Conservation (phyloP, 495 filamentous ascomycete species). For the Neurospora sp. region DNA sequence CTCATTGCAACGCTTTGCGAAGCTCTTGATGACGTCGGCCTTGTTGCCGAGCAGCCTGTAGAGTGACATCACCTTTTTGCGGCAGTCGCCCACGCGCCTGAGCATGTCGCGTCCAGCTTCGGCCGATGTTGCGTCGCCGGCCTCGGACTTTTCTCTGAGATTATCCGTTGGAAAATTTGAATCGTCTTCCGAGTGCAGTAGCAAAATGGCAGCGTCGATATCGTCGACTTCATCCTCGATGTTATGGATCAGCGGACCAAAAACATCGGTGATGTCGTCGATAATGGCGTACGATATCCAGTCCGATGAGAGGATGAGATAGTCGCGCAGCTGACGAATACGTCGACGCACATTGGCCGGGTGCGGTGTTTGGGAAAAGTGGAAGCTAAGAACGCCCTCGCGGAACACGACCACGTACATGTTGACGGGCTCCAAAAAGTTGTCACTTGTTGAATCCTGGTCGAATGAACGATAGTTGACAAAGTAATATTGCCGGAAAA, state of each 20-base stretch:
- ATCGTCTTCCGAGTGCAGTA: slow-evolving; percentile 53
- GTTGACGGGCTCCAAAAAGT: slow-evolving; percentile 91
- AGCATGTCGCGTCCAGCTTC: slow-evolving; percentile 74
- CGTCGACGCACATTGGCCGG: slow-evolving; percentile 89
- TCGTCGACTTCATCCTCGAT: slow-evolving; percentile 86
- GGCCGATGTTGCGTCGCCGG: slow-evolving; percentile 28
- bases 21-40: slow-evolving; percentile 97
- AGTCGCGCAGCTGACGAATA: slow-evolving; percentile 89
- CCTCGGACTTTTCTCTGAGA: slow-evolving; percentile 28
- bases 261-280: slow-evolving; percentile 95
- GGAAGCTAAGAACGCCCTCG: slow-evolving; percentile 90
- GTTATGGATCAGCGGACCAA: slow-evolving; percentile 76
- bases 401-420: slow-evolving; percentile 97
- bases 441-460: slow-evolving; percentile 75
- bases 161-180: slow-evolving; percentile 2
- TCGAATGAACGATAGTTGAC: slow-evolving; percentile 97
- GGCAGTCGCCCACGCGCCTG: slow-evolving; percentile 78
- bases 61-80: slow-evolving; percentile 91
- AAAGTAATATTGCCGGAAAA: slow-evolving; percentile 96
- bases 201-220: slow-evolving; percentile 74
- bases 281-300: slow-evolving; percentile 99
- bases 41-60: slow-evolving; percentile 93
- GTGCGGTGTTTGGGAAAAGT: slow-evolving; percentile 87
- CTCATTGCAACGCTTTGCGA: slow-evolving; percentile 98
- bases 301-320: slow-evolving; percentile 82